Evolutionary conservation across 257 asterid species (phyloP), one percentile per base, ranked within the genome.

Genomic region (Echium plantagineum): DNA sequence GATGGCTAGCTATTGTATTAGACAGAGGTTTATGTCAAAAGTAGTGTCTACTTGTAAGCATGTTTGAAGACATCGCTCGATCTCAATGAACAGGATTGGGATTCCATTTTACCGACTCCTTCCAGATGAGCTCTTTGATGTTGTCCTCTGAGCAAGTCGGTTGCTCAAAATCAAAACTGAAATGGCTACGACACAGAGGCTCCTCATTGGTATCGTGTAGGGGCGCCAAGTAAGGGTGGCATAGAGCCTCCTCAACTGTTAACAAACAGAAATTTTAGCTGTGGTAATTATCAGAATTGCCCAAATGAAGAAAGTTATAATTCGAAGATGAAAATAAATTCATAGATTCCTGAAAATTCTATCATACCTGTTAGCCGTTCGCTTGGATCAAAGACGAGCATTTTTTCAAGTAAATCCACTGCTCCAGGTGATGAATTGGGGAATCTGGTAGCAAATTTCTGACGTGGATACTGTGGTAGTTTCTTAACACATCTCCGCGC

Each of bases 71-170:
- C 72, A 48, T 62, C 57, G 65, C 85, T 87, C 80, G 87, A 67
- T 77, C 85, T 87, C 80, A 90, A 67, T 77, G 85, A 69, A 75
- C 63, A 19, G 94, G 91, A 66, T 87, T 94, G 0, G 95, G 98
- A 77, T 87, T 87, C 78, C 85, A 88, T 55, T 71, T 78, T 15
- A 87, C 79, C 1, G 98, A 70, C 72, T 90, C 98, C 76, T 81
- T 78, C 96, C 95, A 90, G 64, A 90, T 85, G 76, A 90, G 95
- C 68, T 90, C 98, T 78, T 90, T 90, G 80, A 90, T 85, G 63
- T 88, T 83, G 65, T 90, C 96, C 66, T 90, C 96, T 4, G 96
- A 85, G 62, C 81, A 80, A 3, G 94, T 76, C 2, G 94, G 98
- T 82, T 82, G 94, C 88, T 87, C 98, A 52, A 90, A 90, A 73